phyloP scores from a whole-genome alignment of 257 asterid species.

The Gentiana macrophylla region DNA sequence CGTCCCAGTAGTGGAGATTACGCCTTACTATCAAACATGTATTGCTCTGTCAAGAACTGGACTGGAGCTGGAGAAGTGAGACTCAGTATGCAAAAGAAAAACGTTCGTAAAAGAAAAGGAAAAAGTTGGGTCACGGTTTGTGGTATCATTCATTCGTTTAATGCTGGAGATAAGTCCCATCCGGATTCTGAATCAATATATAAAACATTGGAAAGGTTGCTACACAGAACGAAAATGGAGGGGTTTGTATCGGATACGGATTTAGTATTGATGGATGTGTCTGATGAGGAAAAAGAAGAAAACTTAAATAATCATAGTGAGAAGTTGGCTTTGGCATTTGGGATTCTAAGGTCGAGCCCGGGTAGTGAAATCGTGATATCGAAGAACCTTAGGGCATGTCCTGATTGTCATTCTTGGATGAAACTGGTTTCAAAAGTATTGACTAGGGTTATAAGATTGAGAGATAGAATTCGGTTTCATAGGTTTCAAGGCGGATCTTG shows the following conservation, averaged over 20 bases:
- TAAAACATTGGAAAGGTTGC: constrained; percentile 42
- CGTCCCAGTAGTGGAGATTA: constrained; percentile 60
- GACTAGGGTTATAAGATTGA: constrained; percentile 47
- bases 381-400: constrained; percentile 66
- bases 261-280: constrained; percentile 71
- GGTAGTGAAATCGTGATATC: constrained; percentile 50
- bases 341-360: constrained; percentile 56
- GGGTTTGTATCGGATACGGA: constrained; percentile 41
- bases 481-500: constrained; percentile 57
- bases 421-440: constrained; percentile 54
- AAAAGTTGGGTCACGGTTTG: constrained; percentile 67
- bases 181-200: constrained; percentile 43
- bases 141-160: constrained; percentile 48
- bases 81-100: constrained; percentile 36
- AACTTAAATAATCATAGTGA: constrained; percentile 66
- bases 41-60: constrained; percentile 58
- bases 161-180: constrained; percentile 60
- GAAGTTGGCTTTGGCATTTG: constrained; percentile 62
- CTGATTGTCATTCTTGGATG: constrained; percentile 76
- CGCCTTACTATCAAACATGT: constrained; percentile 53
- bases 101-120: constrained; percentile 49
- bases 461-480: constrained; percentile 78
- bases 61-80: constrained; percentile 49
- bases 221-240: constrained; percentile 36
- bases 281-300: constrained; percentile 80